Evolutionary conservation across 768 basidiomycete species (phyloP), one percentile per base, ranked within the genome.

Genomic region (Russula olivacea): DNA sequence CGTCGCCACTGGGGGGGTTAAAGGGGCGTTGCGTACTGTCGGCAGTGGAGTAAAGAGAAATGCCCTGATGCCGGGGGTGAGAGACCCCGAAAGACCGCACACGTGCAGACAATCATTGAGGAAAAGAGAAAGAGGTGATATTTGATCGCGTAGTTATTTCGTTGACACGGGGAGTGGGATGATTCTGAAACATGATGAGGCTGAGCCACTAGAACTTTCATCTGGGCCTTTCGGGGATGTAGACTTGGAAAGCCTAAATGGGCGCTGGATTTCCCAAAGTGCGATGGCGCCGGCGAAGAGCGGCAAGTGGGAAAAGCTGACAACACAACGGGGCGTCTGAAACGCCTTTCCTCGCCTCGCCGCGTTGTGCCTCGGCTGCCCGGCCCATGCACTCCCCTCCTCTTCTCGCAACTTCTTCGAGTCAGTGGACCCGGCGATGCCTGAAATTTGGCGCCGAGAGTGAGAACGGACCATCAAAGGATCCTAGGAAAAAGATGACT

Each of bases 151-250:
- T 49, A 49, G 28, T 47, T 43, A 32, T 36, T 47, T 64, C 54
- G 58, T 60, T 64, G 62, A 59, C 57, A 63, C 52, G 57, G 52
- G 25, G 49, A 52, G 57, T 54, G 63, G 58, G 54, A 40, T 64
- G 63, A 55, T 50, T 64, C 63, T 64, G 63, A 64, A 64, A 64
- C 63, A 64, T 64, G 63, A 64, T 64, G 58, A 40, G 23, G n/a
- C 47, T 51, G 58, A 55, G 63, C 63, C 63, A 64, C 63, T 64
- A 64, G 63, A 64, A 64, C 63, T 47, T 64, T 64, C 63, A 64
- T 64, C 53, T 60, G 40, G 23, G 48, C 54, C 54, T 43, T 60
- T 54, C 63, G 63, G 63, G 63, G 63, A 60, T 64, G 62, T 38
- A 30, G 58, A 60, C 30, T 50, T 50, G 48, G 63, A 64, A 64